Base-by-base conservation (phyloP, 345 rosid genomes). In the Microthlaspi erraticum region DNA sequence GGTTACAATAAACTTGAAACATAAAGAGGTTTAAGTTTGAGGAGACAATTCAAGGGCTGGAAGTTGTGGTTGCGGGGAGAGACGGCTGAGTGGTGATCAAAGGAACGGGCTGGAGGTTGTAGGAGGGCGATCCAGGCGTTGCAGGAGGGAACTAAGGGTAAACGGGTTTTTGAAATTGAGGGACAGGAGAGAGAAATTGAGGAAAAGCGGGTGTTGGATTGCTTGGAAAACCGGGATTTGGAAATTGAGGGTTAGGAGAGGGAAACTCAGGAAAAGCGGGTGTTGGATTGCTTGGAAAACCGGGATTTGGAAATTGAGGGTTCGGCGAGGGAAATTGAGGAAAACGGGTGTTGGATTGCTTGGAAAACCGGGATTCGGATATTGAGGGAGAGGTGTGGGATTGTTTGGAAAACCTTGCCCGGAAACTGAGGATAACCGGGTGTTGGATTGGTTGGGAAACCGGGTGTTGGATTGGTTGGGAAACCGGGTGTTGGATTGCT, bases 171-270 rank as follows among this genome's bases (percentile, higher is more conserved):
- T 38, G 55, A 56, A 68, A 31, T 8, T 42, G 72, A 68, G 72
- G 63, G 6, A 55, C 26, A 3, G 18, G 52, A 26, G 31, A 11
- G 0, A 60, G 61, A 1, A 49, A 49, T 5, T 38, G 41, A 13
- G 72, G 72, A 10, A 68, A 68, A 68, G 54, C 41, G 14, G 69
- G 19, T 0, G 9, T 10, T 0, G 50, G 58, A 37, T 20, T 70
- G 50, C 9, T 32, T 0, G 64, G 38, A 36, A 68, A 56, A 32
- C 46, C 39, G 12, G 55, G 57, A 37, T 7, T 56, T 0, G 64
- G 55, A 17, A 34, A 43, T 2, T 56, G 31, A 1, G 26, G n/a
- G n/a, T n/a, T n/a, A 23, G 70, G 49, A 10, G 52, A 39, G 8
- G 60, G 64, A 33, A 67, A 54, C 3, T 32, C 0, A 29, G 41